Evolutionary conservation across 192 early-diverging fungal species (phyloP), one percentile per base, ranked within the genome.

Genomic region (Gryganskiella cystojenkinii): DNA sequence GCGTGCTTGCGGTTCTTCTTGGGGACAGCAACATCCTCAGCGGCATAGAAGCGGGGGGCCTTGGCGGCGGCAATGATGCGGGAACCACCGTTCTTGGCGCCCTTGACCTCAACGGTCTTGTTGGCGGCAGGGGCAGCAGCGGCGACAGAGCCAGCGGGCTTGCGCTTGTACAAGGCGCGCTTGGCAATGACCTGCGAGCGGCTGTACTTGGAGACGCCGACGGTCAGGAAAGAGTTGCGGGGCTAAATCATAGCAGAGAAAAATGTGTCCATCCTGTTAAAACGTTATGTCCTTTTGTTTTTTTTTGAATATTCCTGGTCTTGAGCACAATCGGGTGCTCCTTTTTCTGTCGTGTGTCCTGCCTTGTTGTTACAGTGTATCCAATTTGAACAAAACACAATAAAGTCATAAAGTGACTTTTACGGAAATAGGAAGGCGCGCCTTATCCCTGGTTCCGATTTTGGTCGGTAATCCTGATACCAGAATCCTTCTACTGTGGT

Each of bases 101-200:
- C 92, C 78, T 89, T 90, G 55, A 94, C 84, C 69, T 84, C 72
- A 45, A 90, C 86, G 43, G 86, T 90, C 87, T 93, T 91, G 61
- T 51, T 64, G 74, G 67, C 27, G 49, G 79, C 84, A 56, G 82
- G 62, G 53, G 84, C 81, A 34, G 73, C 72, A 64, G 85, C 70
- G 49, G 80, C 71, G 61, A 81, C 75, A 87, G 92, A 94, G 37
- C 66, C 56, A 52, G 67, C 56, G 53, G 74, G 74, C 84, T 87
- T 84, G 81, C 90, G 88, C 94, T 97, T 97, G 89, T 93, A 94
- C 55, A 92, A 83, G 54, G 89, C 96, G 84, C 93, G 93, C 89
- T 92, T 93, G 82, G 92, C 89, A 85, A 91, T 92, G 61, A 91
- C 86, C 67, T 83, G 79, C 31, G 93, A 93, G 84, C 95, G 94